Conservation (phyloP, 306 rosid species). For the Phaseolus lunatus region DNA sequence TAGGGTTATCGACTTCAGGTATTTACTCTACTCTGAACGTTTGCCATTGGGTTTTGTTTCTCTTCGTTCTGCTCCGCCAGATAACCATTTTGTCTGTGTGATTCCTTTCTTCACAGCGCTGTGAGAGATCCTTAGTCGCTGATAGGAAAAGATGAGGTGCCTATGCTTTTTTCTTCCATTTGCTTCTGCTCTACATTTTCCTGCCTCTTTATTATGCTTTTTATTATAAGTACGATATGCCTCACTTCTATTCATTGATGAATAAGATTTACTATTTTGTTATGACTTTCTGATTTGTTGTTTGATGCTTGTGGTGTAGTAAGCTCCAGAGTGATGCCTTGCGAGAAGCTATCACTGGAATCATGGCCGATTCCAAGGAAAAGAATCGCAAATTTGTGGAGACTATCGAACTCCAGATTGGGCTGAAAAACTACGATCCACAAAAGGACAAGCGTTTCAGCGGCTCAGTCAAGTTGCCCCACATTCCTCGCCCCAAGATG, state of each 20-base stretch:
- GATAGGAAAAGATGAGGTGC: slow-evolving; percentile 26
- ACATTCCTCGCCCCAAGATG: slow-evolving; percentile 92
- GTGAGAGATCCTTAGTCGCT: neutral
- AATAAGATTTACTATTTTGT: neutral
- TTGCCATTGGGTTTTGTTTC: neutral
- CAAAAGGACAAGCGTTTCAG: slow-evolving; percentile 64
- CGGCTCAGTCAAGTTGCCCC: slow-evolving; percentile 85
- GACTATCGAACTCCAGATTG: slow-evolving; percentile 45
- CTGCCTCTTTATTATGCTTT: neutral
- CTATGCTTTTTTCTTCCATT: neutral
- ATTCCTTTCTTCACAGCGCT: neutral
- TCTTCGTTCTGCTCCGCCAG: neutral
- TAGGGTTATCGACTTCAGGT: slow-evolving; percentile 18
- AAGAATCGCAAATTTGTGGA: slow-evolving; percentile 42
- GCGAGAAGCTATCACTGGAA: slow-evolving; percentile 68
- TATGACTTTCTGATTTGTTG: neutral
- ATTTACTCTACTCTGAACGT: neutral
- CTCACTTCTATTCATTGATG: neutral
- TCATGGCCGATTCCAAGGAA: slow-evolving; percentile 55
- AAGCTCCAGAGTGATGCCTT: slow-evolving; percentile 84
- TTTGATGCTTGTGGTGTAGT: slow-evolving; percentile 44
- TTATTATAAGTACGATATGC: neutral
- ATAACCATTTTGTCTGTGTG: neutral
- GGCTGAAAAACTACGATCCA: slow-evolving; percentile 43
- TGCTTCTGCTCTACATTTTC: neutral